A percentile compares a stretch with the other conserved stretches of the same genome.
phyloP scores from a whole-genome alignment of 2,329 filamentous ascomycete genomes.

The Thelonectria olida region DNA sequence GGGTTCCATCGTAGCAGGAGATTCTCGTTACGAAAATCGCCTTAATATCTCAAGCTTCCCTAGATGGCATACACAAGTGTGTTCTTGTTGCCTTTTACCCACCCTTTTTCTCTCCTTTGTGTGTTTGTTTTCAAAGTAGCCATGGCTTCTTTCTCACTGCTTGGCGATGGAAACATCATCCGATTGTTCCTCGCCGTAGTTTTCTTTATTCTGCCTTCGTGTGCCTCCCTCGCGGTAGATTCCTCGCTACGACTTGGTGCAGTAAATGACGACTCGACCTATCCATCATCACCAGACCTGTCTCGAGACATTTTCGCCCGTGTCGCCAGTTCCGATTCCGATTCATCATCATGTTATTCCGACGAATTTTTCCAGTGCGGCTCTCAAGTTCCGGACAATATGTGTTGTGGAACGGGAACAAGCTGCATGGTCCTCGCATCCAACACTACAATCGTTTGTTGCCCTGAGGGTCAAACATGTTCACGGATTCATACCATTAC shows the following conservation, averaged over 20 bases:
- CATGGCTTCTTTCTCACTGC: slow-evolving; percentile 32
- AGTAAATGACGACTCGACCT: slow-evolving; percentile 17
- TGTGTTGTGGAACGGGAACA: slow-evolving; percentile 33
- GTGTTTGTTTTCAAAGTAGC: slow-evolving; percentile 21
- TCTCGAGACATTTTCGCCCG: slow-evolving; percentile 1
- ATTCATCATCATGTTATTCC: slow-evolving; percentile 29
- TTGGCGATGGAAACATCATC: slow-evolving; percentile 30
- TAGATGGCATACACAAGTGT: slow-evolving; percentile 30
- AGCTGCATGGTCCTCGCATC: slow-evolving; percentile 37
- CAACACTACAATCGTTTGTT: slow-evolving; percentile 39
- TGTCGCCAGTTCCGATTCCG: too few relatives aligned
- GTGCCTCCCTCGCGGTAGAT: slow-evolving; percentile 27
- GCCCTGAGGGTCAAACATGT: slow-evolving; percentile 33
- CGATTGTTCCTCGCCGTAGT: slow-evolving; percentile 32
- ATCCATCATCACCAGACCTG: slow-evolving; percentile 1
- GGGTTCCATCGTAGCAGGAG: slow-evolving; percentile 12
- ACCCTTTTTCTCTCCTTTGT: slow-evolving; percentile 21
- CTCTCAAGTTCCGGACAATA: slow-evolving; percentile 27
- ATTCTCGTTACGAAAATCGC: slow-evolving; percentile 18
- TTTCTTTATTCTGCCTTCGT: slow-evolving; percentile 30
- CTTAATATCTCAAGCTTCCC: slow-evolving; percentile 34
- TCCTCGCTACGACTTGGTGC: slow-evolving; percentile 25
- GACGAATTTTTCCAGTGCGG: slow-evolving; percentile 32
- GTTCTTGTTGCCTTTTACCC: slow-evolving; percentile 22
- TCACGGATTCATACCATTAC: slow-evolving; percentile 33